Base-by-base conservation (phyloP, 345 rosid genomes). In the Citrus australasica region DNA sequence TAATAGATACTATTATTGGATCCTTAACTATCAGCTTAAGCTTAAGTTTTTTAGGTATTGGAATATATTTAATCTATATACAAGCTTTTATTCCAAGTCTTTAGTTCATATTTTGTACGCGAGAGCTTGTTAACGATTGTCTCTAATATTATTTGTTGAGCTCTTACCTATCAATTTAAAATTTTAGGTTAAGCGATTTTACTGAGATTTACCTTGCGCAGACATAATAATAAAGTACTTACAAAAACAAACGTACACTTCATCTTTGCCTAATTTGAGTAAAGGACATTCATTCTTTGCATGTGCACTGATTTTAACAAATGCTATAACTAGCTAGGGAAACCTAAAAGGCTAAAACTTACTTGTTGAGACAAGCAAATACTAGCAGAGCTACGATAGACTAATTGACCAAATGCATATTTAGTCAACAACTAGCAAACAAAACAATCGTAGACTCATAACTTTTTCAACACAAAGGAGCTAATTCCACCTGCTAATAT, bases 71-170 rank as follows among this genome's bases (percentile, higher is more conserved):
- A 3, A 46, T 0, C 1, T 46, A 1, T 46, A 46, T 1, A 0
- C 17, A 1, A 46, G 1, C 0, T 46, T 0, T 46, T 46, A 0
- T 46, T 0, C 13, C 0, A 46, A 46, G 17, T 46, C 0, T 3
- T 46, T 46, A 46, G 14, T 11, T 10, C 0, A 46, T 46, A 46
- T 13, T 46, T 11, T 0, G 10, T 3, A 4, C 0, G 5, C 1
- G 3, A 11, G 1, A 46, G 0, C 0, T 46, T 46, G 1, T 46
- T 46, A 46, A 46, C 17, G 0, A 1, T 46, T 46, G 0, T 46
- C 17, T 46, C 14, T 46, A 46, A 3, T 46, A 46, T 13, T 46
- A 13, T 46, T 46, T 13, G 0, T 46, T 46, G 17, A 46, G 4
- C 5, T 46, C 51, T 46, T 46, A 46, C 5, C 5, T 46, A 3